A percentile compares a stretch with the other conserved stretches of the same genome.
Evolutionary conservation across 2,329 filamentous ascomycete genomes (phyloP).

Genomic region (Curvularia sp.): DNA sequence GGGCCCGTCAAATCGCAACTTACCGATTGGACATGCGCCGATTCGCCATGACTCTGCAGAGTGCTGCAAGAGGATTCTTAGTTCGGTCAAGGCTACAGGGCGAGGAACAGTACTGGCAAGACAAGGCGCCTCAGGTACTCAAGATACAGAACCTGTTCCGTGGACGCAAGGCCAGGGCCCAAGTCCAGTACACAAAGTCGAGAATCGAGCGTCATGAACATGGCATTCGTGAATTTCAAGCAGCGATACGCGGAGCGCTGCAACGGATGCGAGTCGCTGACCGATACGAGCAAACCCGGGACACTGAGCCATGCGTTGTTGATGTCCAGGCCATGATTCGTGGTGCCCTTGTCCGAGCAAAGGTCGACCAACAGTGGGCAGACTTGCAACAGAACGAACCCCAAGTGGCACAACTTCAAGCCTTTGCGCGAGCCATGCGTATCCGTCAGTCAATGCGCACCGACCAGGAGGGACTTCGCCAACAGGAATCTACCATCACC

Average conservation of each 20-base stretch:
- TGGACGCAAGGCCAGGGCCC: conserved; percentile 63
- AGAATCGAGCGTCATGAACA: conserved; percentile 56
- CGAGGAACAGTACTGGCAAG: conserved; percentile 72
- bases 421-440: conserved; percentile 53
- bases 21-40: conserved; percentile 84
- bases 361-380: conserved; percentile 53
- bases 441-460: conserved; percentile 48
- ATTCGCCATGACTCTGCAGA: conserved; percentile 83
- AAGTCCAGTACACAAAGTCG: conserved; percentile 57
- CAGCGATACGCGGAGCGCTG: conserved; percentile 61
- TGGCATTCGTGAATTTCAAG: conserved; percentile 62
- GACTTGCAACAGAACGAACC: conserved; percentile 58
- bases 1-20: conserved; percentile 79
- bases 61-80: conserved; percentile 77
- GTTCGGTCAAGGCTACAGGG: conserved; percentile 68
- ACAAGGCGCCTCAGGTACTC: conserved; percentile 74
- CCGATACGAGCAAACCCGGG: conserved; percentile 68
- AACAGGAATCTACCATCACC: conserved; percentile 53
- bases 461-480: conserved; percentile 47
- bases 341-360: conserved; percentile 70
- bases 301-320: conserved; percentile 66
- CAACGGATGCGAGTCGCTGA: conserved; percentile 52
- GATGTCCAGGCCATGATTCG: conserved; percentile 64
- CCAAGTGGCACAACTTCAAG: conserved; percentile 53
- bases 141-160: conserved; percentile 83